phyloP scores from a whole-genome alignment of 352 stramenopile genomes.

The Phytopythium mirpurense region DNA sequence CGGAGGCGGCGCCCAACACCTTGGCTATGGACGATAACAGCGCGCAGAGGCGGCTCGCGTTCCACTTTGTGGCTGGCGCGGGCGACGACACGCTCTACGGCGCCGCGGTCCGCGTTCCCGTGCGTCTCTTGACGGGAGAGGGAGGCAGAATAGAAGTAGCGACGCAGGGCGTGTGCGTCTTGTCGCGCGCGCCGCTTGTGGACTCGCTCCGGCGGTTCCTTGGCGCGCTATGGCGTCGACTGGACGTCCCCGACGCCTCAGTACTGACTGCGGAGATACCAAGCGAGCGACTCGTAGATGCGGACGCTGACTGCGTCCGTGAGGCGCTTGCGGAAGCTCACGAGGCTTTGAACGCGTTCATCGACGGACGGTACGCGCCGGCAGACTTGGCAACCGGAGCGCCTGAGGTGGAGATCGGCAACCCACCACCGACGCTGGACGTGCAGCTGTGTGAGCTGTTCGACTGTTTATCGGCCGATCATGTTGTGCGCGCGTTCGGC shows the following conservation, averaged over 20 bases:
- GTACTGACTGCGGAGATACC: not conserved
- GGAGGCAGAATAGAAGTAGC: not conserved
- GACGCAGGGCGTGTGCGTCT: slow-evolving; percentile 36
- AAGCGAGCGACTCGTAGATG: not conserved
- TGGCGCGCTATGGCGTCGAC: slow-evolving; percentile 11
- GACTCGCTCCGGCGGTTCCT: slow-evolving; percentile 46
- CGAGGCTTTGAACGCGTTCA: not conserved
- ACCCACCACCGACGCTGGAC: slow-evolving; percentile 20
- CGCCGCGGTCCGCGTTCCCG: slow-evolving; percentile 27
- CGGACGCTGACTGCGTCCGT: not conserved
- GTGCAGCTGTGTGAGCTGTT: slow-evolving; percentile 42
- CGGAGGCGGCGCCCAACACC: slow-evolving; percentile 15
- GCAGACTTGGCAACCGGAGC: no score
- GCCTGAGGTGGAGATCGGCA: not conserved
- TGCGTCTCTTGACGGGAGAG: not conserved
- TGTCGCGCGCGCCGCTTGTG: slow-evolving; percentile 48
- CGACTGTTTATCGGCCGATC: slow-evolving; percentile 47
- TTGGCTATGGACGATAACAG: slow-evolving; percentile 7
- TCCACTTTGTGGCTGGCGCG: slow-evolving; percentile 50
- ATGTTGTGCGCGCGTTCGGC: slow-evolving; percentile 58
- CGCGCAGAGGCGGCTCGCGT: slow-evolving; percentile 21
- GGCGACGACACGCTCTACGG: slow-evolving; percentile 32
- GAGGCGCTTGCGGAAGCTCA: not conserved
- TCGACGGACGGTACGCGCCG: not conserved
- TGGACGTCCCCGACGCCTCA: not conserved